Conservation (phyloP, 1,139 yeast species). For the Zygosaccharomyces sapae region DNA sequence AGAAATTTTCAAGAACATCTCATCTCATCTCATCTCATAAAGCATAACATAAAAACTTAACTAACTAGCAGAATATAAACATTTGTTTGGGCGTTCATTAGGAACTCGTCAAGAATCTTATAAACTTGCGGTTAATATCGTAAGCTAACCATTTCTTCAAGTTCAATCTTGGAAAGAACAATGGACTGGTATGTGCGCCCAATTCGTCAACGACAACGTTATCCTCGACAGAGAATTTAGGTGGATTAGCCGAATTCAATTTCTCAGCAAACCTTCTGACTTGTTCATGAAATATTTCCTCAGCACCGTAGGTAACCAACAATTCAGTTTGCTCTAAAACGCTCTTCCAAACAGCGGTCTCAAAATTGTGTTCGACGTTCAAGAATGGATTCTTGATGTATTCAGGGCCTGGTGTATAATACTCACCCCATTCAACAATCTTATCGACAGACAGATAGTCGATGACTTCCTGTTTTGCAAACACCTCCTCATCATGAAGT, state of each 20-base stretch:
- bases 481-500: conserved; percentile 7
- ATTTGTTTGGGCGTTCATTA: not conserved
- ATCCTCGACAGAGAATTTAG: conserved; percentile 6
- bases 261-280: conserved; percentile 18
- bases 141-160: conserved; percentile 10
- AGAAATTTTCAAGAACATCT: not conserved
- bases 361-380: conserved; percentile 23
- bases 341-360: conserved; percentile 17
- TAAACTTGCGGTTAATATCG: conserved; percentile 3
- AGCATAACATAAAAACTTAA: not conserved
- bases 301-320: conserved; percentile 23
- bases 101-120: conserved; percentile 7
- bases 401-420: conserved; percentile 2
- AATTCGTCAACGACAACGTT: conserved; percentile 15
- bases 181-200: conserved; percentile 24
- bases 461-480: not conserved
- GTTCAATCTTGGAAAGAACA: conserved; percentile 8
- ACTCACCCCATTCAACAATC: conserved; percentile 1
- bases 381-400: conserved; percentile 17
- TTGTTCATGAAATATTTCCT: conserved; percentile 24
- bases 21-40: not conserved
- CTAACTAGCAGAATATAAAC: not conserved
- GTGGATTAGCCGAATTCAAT: conserved; percentile 8
- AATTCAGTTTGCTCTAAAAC: conserved; percentile 17
- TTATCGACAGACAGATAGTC: not conserved